phyloP scores from a whole-genome alignment of 306 rosid genomes.

The Albizia julibrissin region DNA sequence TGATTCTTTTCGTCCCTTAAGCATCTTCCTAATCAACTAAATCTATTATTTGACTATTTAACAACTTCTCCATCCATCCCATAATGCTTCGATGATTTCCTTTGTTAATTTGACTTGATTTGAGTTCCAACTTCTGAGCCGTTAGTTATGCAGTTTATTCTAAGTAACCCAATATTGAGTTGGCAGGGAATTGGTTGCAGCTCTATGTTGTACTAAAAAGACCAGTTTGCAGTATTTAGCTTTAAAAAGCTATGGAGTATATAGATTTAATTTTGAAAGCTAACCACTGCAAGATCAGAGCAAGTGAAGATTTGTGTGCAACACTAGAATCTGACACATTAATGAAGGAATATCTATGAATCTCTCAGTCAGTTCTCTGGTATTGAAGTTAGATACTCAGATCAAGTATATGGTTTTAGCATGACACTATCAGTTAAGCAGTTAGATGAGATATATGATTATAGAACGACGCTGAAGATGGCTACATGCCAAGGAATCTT shows the following conservation, averaged over 20 bases:
- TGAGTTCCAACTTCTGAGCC: not conserved
- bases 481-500: constrained; percentile 23
- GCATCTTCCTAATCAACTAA: not conserved
- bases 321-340: not conserved
- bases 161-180: not conserved
- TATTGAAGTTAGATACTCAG: not conserved
- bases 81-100: not conserved
- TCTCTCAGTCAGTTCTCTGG: constrained; percentile 8
- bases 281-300: not conserved
- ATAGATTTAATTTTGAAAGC: not conserved
- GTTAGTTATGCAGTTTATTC: not conserved
- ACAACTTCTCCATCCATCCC: not conserved
- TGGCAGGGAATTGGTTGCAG: not conserved
- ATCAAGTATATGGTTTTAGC: constrained; percentile 22
- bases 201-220: not conserved
- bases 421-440: not conserved
- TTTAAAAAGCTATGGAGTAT: not conserved
- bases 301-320: not conserved
- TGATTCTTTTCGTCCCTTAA: not conserved
- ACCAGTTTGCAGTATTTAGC: not conserved
- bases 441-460: constrained; percentile 15
- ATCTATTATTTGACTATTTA: not conserved
- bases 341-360: not conserved
- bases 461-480: constrained; percentile 17
- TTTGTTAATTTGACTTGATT: not conserved